Evolutionary conservation across 805 yeast species (phyloP), one percentile per base, ranked within the genome.

Genomic region (Teunomyces panamensis): DNA sequence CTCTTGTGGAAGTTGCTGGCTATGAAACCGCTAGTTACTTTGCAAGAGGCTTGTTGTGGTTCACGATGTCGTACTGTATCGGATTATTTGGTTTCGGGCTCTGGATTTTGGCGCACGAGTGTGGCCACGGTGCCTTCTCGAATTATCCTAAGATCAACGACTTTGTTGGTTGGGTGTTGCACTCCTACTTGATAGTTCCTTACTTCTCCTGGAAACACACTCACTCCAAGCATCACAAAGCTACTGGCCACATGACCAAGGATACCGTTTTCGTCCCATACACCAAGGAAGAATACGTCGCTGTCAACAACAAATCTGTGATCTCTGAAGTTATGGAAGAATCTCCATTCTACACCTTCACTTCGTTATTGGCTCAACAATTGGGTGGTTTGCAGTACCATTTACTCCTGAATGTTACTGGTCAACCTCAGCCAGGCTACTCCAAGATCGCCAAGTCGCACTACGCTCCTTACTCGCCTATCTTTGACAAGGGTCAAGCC

Each of bases 81-180:
- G 89, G 92, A 27, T 69, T 87, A 47, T 79, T 85, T 50, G 83
- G 84, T 49, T 84, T 90, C 28, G 96, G 96, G 42, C 46, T 84
- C 43, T 88, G 96, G 96, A 85, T 88, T 43, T 62, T 88, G 70
- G 94, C 95, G 45, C 96, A 88, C 68, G 96, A 88, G 68, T 88
- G 96, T 74, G 96, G 96, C 51, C 96, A 88, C 66, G 85, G 82
- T 57, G 96, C 96, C 17, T 89, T 89, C 67, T 77, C 85, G 34
- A 87, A 85, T 58, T 83, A 82, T 62, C 82, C 81, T 34, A 67
- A 75, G 71, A 82, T 87, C 54, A 87, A 89, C 67, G 92, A 89
- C 67, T 67, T 80, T 34, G 85, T 84, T 39, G 96, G 96, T 41
- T 88, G 95, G 95, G 64, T 85, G 34, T 71, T 89, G 53, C 96